phyloP scores from a whole-genome alignment of 2,329 filamentous ascomycete genomes.

The Calycina herbarum region DNA sequence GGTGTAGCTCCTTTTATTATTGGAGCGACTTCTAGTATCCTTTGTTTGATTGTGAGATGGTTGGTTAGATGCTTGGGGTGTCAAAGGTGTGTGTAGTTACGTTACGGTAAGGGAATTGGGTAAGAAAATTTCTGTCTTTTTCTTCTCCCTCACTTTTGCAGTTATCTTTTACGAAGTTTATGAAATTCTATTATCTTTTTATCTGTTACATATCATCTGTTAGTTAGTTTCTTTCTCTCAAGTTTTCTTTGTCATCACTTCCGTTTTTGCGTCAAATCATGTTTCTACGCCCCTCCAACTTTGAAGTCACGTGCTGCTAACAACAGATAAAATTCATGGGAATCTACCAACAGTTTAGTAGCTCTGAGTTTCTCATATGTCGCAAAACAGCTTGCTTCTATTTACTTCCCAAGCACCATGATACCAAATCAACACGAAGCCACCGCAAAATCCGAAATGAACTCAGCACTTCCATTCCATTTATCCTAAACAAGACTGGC shows the following conservation, averaged over 20 bases:
- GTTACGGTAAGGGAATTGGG: background rate
- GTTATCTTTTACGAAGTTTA: background rate
- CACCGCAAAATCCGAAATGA: too few species aligned
- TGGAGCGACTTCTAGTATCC: too few species aligned
- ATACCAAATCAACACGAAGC: too few species aligned
- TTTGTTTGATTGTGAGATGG: too few species aligned
- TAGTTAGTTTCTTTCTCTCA: background rate
- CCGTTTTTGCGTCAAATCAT: background rate
- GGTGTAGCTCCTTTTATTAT: background rate
- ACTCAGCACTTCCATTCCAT: too few species aligned
- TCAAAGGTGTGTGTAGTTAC: background rate
- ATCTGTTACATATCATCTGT: background rate
- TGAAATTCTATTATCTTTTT: background rate
- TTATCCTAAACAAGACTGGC: too few species aligned
- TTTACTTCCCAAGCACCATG: too few species aligned
- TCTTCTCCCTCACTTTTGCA: background rate
- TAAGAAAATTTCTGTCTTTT: background rate
- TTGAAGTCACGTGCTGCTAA: background rate
- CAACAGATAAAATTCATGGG: background rate
- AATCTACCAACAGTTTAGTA: too few species aligned
- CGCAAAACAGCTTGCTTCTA: too few species aligned
- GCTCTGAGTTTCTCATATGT: too few species aligned
- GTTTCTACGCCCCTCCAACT: background rate
- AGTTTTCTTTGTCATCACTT: background rate
- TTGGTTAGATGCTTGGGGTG: too few species aligned